phyloP scores from a whole-genome alignment of 2,329 filamentous ascomycete species.

The Fusarium citri region DNA sequence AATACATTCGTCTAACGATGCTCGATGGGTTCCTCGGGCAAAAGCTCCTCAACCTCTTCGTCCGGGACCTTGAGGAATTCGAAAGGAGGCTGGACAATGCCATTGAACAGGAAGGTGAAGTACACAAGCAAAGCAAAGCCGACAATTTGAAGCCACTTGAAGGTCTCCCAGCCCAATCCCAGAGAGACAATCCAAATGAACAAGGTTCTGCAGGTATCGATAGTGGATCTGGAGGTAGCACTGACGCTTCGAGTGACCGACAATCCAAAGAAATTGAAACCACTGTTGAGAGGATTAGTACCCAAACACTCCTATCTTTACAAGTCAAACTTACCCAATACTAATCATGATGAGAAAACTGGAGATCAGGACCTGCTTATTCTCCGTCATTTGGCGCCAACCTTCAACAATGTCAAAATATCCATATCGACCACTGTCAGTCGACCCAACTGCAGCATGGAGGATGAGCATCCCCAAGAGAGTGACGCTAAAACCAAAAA shows the following conservation, averaged over 20 bases:
- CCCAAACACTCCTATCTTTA: neutral
- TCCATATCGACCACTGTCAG: slow-evolving; percentile 77
- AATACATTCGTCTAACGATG: slow-evolving; percentile 57
- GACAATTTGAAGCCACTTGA: slow-evolving; percentile 95
- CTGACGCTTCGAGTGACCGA: slow-evolving; percentile 91
- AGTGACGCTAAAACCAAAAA: slow-evolving; percentile 89
- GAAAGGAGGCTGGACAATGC: slow-evolving; percentile 86
- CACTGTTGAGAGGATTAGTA: slow-evolving; percentile 62
- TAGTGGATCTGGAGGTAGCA: slow-evolving; percentile 93
- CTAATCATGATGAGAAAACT: slow-evolving; percentile 96
- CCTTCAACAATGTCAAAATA: slow-evolving; percentile 93
- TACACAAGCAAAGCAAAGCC: slow-evolving; percentile 94
- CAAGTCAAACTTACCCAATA: slow-evolving; percentile 76
- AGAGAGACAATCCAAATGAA: slow-evolving; percentile 99
- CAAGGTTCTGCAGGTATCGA: slow-evolving; percentile 95
- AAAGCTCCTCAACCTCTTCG: slow-evolving; percentile 69
- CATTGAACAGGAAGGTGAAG: slow-evolving; percentile 96
- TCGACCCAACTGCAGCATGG: slow-evolving; percentile 81
- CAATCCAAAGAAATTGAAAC: slow-evolving; percentile 98
- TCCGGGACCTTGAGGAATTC: slow-evolving; percentile 69
- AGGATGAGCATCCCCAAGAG: slow-evolving; percentile 81
- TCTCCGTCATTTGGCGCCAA: slow-evolving; percentile 80
- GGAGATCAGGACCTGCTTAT: slow-evolving; percentile 77
- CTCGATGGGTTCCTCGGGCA: slow-evolving; percentile 88
- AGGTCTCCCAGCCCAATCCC: slow-evolving; percentile 93